Conservation (phyloP, 345 rosid species). For the Heritiera littoralis region DNA sequence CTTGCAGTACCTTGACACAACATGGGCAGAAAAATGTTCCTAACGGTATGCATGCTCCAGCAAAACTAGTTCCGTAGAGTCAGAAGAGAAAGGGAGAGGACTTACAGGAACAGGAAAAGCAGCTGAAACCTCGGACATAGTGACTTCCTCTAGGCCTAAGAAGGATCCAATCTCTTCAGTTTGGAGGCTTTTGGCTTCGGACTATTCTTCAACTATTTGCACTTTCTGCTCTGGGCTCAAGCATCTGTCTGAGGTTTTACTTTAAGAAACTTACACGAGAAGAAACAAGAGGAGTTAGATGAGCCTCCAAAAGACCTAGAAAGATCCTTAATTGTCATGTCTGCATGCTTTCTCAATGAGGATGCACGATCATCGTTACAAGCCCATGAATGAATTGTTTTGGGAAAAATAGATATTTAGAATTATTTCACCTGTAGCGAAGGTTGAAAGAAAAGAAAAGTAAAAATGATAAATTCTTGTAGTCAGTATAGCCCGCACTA, state of each 20-base stretch:
- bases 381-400: constrained; percentile 40
- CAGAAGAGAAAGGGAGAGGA: constrained; percentile 24
- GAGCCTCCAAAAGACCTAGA: constrained; percentile 38
- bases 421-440: constrained; percentile 77
- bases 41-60: too few relatives aligned
- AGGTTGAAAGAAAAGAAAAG: constrained; percentile 18
- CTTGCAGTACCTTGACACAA: not conserved
- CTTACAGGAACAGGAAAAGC: constrained; percentile 74
- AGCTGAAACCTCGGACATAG: constrained; percentile 68
- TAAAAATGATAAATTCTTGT: not conserved
- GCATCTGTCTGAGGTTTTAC: constrained; percentile 50
- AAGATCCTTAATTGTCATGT: constrained; percentile 41
- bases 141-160: constrained; percentile 86
- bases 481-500: not conserved
- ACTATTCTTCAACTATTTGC: constrained; percentile 86
- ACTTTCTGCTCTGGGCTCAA: constrained; percentile 95
- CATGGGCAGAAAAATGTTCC: not conserved
- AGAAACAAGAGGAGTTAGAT: constrained; percentile 39
- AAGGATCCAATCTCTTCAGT: constrained; percentile 77
- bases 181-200: constrained; percentile 67
- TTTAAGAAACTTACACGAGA: not conserved
- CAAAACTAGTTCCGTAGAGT: too few relatives aligned
- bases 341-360: constrained; percentile 37
- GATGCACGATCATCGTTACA: constrained; percentile 34
- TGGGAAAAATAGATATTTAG: constrained; percentile 63